These are phyloP conservation scores for Syzygium malaccense DNA, from an alignment of 441 rosid species.

Conservation along the genomic window DNA sequence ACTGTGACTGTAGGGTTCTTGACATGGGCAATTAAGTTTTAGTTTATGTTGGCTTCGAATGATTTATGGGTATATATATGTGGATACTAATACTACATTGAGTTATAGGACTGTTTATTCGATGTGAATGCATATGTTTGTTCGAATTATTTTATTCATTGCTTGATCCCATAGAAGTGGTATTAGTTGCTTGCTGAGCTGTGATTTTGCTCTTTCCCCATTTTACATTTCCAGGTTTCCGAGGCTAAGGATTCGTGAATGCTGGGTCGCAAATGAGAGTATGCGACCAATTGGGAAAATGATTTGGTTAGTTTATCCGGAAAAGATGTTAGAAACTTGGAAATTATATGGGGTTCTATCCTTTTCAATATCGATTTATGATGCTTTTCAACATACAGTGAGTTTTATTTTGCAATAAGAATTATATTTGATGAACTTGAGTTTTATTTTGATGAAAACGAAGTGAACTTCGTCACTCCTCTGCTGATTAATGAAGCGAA, in stretches of 20 bases:
- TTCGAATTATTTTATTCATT: background rate
- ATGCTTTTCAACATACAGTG: too few species aligned
- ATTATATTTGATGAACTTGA: too few species aligned
- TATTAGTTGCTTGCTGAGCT: background rate
- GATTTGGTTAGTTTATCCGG: background rate
- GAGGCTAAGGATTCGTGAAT: background rate
- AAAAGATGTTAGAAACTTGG: background rate
- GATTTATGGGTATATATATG: background rate
- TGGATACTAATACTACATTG: background rate
- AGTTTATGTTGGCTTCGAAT: background rate
- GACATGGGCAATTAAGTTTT: background rate
- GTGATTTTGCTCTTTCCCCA: background rate
- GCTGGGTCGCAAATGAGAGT: background rate
- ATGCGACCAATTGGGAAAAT: background rate
- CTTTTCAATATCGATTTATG: too few species aligned
- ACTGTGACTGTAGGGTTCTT: background rate
- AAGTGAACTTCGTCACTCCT: too few species aligned
- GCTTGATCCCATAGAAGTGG: background rate
- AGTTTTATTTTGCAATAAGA: too few species aligned
- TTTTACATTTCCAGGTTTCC: background rate
- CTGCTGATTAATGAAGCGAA: too few species aligned
- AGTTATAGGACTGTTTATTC: background rate
- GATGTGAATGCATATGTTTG: background rate
- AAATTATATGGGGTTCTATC: background rate
- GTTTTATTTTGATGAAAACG: too few species aligned